Evolutionary conservation across 176 grass and related monocot genomes (phyloP).

Genomic region (Eremochloa ophiuroides): DNA sequence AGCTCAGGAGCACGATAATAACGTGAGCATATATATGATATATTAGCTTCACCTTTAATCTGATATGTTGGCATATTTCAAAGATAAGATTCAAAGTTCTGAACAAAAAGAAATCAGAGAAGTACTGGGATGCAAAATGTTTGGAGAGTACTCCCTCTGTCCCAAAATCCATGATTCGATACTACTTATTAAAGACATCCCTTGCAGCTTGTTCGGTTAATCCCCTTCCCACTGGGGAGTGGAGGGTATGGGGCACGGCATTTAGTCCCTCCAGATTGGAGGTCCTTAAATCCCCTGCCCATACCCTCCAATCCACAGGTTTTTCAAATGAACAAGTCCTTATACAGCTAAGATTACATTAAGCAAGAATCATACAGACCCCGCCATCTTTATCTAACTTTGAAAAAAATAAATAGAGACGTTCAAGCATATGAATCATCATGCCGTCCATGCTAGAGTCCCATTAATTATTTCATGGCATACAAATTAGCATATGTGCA

Average conservation of each 20-base stretch:
- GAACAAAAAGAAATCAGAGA: neutral
- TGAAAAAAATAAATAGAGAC: neutral
- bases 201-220: neutral
- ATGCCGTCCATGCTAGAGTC: neutral
- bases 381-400: neutral
- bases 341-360: neutral
- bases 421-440: neutral
- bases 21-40: conserved; percentile 93
- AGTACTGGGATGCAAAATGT: neutral
- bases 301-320: neutral
- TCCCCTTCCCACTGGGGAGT: neutral
- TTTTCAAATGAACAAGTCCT: neutral
- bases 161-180: neutral
- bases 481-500: neutral
- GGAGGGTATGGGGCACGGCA: neutral
- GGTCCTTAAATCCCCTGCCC: neutral
- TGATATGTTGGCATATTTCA: conserved; percentile 14
- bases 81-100: neutral
- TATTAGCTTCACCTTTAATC: conserved; percentile 83
- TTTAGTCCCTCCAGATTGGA: neutral
- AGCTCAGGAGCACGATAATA: conserved; percentile 88
- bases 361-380: neutral
- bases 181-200: neutral
- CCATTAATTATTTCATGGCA: neutral
- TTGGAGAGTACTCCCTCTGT: neutral